phyloP scores from a whole-genome alignment of 371 early-diverging fungal genomes.

The Mucor lusitanicus region DNA sequence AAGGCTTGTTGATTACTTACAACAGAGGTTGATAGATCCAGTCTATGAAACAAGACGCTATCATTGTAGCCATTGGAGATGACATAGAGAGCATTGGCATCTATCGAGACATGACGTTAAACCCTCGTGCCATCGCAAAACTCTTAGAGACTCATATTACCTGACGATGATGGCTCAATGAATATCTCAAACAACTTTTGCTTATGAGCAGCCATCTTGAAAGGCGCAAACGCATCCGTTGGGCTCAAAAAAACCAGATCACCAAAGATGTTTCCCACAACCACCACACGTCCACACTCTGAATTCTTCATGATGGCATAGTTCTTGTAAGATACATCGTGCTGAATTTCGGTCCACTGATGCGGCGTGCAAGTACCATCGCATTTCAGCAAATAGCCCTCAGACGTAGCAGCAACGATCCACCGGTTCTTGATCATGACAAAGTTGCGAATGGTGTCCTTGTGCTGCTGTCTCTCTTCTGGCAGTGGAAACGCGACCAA shows the following conservation, averaged over 20 bases:
- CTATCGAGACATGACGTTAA: constrained; percentile 9
- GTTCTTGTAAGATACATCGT: constrained; percentile 23
- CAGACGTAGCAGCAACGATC: constrained; percentile 38
- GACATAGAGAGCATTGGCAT: constrained; percentile 39
- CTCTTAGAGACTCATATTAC: constrained; percentile 17
- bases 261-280: constrained; percentile 62
- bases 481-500: constrained; percentile 31
- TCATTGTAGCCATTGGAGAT: constrained; percentile 47
- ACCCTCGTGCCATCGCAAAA: too few species aligned
- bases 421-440: constrained; percentile 36
- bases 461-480: constrained; percentile 1
- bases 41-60: constrained; percentile 37
- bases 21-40: constrained; percentile 24
- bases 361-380: constrained; percentile 20
- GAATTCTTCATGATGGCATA: constrained; percentile 65
- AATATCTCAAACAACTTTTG: constrained; percentile 57
- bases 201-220: constrained; percentile 43
- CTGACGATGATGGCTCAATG: constrained; percentile 38
- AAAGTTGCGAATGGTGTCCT: constrained; percentile 60
- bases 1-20: constrained; percentile 16
- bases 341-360: constrained; percentile 32
- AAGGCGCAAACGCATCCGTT: constrained; percentile 46
- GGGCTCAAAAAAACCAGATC: constrained; percentile 57
- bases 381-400: constrained; percentile 51
- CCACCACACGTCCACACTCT: constrained; percentile 56